Percentiles rank a stretch among this genome's conserved stretches.
These are phyloP conservation scores for Pseudogymnoascus sp. DNA, from an alignment of 2,329 filamentous ascomycete species.

Conservation along the genomic window DNA sequence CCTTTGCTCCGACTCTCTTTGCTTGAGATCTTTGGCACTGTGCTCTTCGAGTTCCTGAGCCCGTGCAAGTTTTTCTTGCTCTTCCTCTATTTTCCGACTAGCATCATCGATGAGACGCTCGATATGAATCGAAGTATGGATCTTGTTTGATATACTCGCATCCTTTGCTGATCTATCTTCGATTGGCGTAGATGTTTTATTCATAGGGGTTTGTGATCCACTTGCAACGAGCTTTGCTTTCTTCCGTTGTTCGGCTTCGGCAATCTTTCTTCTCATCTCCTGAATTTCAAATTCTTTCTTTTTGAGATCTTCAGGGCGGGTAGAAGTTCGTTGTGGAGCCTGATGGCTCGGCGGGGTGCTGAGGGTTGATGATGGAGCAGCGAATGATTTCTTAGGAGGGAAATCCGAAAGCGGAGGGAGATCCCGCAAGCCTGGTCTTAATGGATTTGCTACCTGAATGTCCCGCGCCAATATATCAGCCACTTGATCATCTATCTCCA, in stretches of 20 bases:
- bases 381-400: constrained; percentile 23
- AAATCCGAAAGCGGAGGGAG: constrained; percentile 40
- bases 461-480: constrained; percentile 26
- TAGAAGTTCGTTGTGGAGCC: constrained; percentile 15
- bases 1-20: constrained; percentile 23
- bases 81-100: constrained; percentile 16
- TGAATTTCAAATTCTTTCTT: constrained; percentile 53
- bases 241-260: constrained; percentile 26
- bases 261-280: constrained; percentile 43
- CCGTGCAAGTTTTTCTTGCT: constrained; percentile 24
- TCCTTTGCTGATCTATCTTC: constrained; percentile 8
- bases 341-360: constrained; percentile 22
- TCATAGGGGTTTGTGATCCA: constrained; percentile 23
- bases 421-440: constrained; percentile 28
- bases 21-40: constrained; percentile 21
- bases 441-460: constrained; percentile 33
- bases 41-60: constrained; percentile 21
- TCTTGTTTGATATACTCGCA: constrained; percentile 17
- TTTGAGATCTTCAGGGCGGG: constrained; percentile 35
- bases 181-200: constrained; percentile 14
- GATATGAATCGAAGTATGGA: constrained; percentile 23
- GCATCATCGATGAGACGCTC: constrained; percentile 21
- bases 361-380: constrained; percentile 19
- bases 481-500: constrained; percentile 55
- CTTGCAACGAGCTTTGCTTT: constrained; percentile 24